Percentiles rank a stretch among this genome's conserved stretches.
These are phyloP conservation scores for Fusarium pseudograminearum DNA, from an alignment of 2,329 filamentous ascomycete species.

Conservation along the genomic window DNA sequence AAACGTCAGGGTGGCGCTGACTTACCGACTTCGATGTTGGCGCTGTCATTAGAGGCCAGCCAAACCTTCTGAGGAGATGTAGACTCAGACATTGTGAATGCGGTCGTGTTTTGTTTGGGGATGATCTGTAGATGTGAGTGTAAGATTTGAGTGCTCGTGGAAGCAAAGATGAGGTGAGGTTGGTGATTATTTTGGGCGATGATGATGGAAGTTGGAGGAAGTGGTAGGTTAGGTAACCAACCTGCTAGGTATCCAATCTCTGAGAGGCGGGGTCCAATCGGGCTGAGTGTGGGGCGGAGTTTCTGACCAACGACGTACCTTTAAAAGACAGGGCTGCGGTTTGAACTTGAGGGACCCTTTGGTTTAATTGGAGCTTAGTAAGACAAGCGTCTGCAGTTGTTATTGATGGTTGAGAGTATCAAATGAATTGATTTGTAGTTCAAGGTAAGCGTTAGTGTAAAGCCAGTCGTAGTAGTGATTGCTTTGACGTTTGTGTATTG, in stretches of 20 bases:
- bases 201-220: slow-evolving; percentile 45
- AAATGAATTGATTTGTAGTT: background rate
- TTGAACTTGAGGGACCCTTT: slow-evolving; percentile 25
- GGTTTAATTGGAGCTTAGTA: slow-evolving; percentile 20
- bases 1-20: slow-evolving; percentile 36
- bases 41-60: slow-evolving; percentile 65
- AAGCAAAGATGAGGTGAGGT: slow-evolving; percentile 5
- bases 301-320: slow-evolving; percentile 36
- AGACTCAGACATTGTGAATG: slow-evolving; percentile 53
- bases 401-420: background rate
- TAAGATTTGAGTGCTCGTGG: background rate
- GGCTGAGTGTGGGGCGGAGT: slow-evolving; percentile 37
- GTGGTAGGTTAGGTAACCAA: slow-evolving; percentile 29
- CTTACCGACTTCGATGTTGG: slow-evolving; percentile 62
- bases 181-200: slow-evolving; percentile 29
- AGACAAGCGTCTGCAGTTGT: slow-evolving; percentile 1
- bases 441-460: background rate
- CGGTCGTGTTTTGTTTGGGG: slow-evolving; percentile 10
- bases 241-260: slow-evolving; percentile 28
- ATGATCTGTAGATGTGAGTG: slow-evolving; percentile 19
- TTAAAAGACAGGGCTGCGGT: slow-evolving; percentile 30
- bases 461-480: background rate
- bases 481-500: background rate
- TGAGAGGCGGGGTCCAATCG: slow-evolving; percentile 45
- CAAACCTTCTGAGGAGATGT: slow-evolving; percentile 58